These are phyloP conservation scores for Candolleomyces efflorescens DNA, from an alignment of 768 basidiomycete species.

Conservation along the genomic window DNA sequence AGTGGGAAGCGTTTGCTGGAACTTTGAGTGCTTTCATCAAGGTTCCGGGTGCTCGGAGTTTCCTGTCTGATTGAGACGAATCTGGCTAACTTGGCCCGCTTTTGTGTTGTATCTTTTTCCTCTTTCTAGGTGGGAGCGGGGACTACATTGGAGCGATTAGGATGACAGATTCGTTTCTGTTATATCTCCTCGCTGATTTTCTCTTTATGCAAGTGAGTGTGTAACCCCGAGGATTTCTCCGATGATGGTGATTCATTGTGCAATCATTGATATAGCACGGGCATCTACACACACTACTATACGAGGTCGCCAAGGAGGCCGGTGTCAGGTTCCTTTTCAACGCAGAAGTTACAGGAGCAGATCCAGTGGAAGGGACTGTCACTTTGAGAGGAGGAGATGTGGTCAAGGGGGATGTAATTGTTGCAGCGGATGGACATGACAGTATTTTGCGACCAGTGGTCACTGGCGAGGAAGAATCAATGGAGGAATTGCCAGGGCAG, in stretches of 20 bases:
- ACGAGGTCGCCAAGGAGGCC: slow-evolving; percentile 38
- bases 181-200: slow-evolving; percentile 34
- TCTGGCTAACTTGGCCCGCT: no score
- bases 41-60: no score
- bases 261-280: slow-evolving; percentile 35
- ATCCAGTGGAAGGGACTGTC: slow-evolving; percentile 28
- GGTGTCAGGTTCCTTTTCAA: slow-evolving; percentile 46
- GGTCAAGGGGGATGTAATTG: slow-evolving; percentile 46
- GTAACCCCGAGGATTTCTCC: background rate
- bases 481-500: slow-evolving; percentile 13
- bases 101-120: no score
- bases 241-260: no score
- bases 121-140: slow-evolving; percentile 36
- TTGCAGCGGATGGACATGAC: slow-evolving; percentile 56
- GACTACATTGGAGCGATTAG: slow-evolving; percentile 39
- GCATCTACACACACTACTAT: slow-evolving; percentile 46
- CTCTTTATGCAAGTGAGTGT: slow-evolving; percentile 36
- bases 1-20: background rate
- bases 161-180: slow-evolving; percentile 30
- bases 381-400: slow-evolving; percentile 37
- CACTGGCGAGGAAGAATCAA: slow-evolving; percentile 14
- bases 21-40: background rate
- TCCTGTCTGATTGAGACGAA: no score
- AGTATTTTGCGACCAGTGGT: slow-evolving; percentile 35
- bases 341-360: slow-evolving; percentile 28